Evolutionary conservation across 2,329 filamentous ascomycete species (phyloP).

Genomic region (Penicillium sp.): DNA sequence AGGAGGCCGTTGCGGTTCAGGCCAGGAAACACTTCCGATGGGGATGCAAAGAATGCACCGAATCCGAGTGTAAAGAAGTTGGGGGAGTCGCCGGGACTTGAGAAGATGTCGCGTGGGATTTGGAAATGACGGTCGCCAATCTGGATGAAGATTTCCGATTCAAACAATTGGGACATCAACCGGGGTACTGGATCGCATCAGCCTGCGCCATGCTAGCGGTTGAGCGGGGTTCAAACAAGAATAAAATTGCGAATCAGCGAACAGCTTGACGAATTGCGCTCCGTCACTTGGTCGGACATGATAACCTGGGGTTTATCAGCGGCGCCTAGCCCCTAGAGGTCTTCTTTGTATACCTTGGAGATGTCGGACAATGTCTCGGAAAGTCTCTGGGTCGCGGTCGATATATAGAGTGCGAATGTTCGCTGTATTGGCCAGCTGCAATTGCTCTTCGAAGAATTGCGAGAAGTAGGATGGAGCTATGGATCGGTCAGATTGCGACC

Average conservation of each 20-base stretch:
- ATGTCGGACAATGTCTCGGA: constrained; percentile 82
- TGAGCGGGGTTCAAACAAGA: constrained; percentile 53
- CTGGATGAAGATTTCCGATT: constrained; percentile 84
- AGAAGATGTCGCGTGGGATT: constrained; percentile 83
- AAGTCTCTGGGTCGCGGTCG: constrained; percentile 84
- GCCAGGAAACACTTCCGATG: constrained; percentile 76
- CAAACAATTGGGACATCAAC: constrained; percentile 83
- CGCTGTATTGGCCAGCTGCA: constrained; percentile 56
- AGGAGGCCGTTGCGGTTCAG: constrained; percentile 71
- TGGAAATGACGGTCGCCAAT: constrained; percentile 84
- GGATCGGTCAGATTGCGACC: constrained; percentile 44
- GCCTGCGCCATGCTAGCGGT: not conserved
- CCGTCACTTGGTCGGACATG: constrained; percentile 76
- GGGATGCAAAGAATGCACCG: constrained; percentile 75
- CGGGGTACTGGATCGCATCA: constrained; percentile 64
- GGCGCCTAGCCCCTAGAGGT: not conserved
- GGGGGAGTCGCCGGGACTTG: constrained; percentile 77
- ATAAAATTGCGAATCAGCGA: constrained; percentile 94
- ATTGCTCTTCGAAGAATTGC: constrained; percentile 81
- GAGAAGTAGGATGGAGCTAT: constrained; percentile 95
- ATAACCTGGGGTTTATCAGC: constrained; percentile 53
- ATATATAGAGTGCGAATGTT: constrained; percentile 81
- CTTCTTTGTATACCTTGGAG: constrained; percentile 56
- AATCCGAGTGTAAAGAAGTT: constrained; percentile 95
- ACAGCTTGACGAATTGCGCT: constrained; percentile 82